These are phyloP conservation scores for Bremia lactucae DNA, from an alignment of 352 stramenopile genomes.

Conservation along the genomic window DNA sequence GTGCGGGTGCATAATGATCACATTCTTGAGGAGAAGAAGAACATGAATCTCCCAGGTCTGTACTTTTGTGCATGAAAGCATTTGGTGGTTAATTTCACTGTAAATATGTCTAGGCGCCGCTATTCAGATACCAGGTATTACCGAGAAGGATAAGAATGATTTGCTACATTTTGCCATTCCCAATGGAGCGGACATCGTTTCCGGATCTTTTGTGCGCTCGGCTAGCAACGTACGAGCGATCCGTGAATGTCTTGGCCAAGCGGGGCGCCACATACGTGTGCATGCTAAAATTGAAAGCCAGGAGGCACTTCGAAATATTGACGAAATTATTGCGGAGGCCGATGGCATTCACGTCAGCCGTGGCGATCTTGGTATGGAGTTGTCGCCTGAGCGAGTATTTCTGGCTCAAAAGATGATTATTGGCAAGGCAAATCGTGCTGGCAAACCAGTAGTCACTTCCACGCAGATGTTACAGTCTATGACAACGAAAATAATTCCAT, in stretches of 20 bases:
- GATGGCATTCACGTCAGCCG: slow-evolving; percentile 99
- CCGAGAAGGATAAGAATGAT: slow-evolving; percentile 89
- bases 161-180: slow-evolving; percentile 93
- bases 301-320: slow-evolving; percentile 93
- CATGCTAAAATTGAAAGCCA: slow-evolving; percentile 99
- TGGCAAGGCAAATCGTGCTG: slow-evolving; percentile 90
- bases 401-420: slow-evolving; percentile 99
- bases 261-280: slow-evolving; percentile 85
- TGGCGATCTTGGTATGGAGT: slow-evolving; percentile 98
- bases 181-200: slow-evolving; percentile 97
- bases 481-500: slow-evolving; percentile 95
- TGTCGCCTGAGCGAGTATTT: slow-evolving; percentile 96
- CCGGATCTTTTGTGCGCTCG: slow-evolving; percentile 97
- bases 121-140: slow-evolving; percentile 89
- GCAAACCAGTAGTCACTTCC: slow-evolving; percentile 97
- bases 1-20: slow-evolving; percentile 80
- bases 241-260: slow-evolving; percentile 73
- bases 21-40: slow-evolving; percentile 92
- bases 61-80: too few relatives aligned
- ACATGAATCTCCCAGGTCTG: slow-evolving; percentile 92
- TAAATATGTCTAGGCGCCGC: slow-evolving; percentile 31
- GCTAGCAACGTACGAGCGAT: slow-evolving; percentile 91
- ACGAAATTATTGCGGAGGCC: slow-evolving; percentile 95
- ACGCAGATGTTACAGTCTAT: slow-evolving; percentile 99
- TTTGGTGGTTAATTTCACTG: slow-evolving; percentile 1